These are phyloP conservation scores for Reutealis trisperma DNA, from an alignment of 345 rosid genomes.

Conservation along the genomic window DNA sequence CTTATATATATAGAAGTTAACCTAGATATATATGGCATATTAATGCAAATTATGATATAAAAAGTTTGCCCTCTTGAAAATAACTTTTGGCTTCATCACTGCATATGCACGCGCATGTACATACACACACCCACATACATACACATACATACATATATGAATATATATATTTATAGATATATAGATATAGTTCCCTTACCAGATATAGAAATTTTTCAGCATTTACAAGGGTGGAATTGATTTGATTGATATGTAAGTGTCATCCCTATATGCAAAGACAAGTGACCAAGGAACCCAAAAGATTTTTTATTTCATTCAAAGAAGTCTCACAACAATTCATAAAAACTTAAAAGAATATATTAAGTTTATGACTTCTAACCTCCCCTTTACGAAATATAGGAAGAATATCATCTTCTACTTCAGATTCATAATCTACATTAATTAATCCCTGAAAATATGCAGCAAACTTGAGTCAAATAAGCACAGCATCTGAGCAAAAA, in stretches of 20 bases:
- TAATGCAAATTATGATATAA: too few species aligned
- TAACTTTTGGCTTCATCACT: too few species aligned
- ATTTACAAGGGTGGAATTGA: conserved; percentile 3
- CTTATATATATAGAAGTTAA: too few species aligned
- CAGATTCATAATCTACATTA: conserved; percentile 82
- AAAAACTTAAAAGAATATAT: background rate
- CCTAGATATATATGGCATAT: too few species aligned
- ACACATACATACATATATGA: too few species aligned
- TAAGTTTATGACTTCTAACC: conserved; percentile 37
- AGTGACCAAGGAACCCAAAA: background rate
- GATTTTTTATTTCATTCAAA: background rate
- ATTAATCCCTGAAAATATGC: conserved; percentile 48
- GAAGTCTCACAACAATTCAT: conserved; percentile 1
- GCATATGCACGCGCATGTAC: too few species aligned
- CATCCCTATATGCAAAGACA: background rate
- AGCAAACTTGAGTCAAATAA: conserved; percentile 10
- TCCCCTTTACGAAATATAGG: conserved; percentile 89
- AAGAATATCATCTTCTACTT: conserved; percentile 84
- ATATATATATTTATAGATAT: too few species aligned
- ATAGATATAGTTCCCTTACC: background rate
- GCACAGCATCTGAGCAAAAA: conserved; percentile 11
- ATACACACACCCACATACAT: too few species aligned
- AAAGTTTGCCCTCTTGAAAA: too few species aligned
- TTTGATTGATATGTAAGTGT: background rate
- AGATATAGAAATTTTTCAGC: background rate